Evolutionary conservation across 345 rosid species (phyloP).

Genomic region (Euclidium syriacum): DNA sequence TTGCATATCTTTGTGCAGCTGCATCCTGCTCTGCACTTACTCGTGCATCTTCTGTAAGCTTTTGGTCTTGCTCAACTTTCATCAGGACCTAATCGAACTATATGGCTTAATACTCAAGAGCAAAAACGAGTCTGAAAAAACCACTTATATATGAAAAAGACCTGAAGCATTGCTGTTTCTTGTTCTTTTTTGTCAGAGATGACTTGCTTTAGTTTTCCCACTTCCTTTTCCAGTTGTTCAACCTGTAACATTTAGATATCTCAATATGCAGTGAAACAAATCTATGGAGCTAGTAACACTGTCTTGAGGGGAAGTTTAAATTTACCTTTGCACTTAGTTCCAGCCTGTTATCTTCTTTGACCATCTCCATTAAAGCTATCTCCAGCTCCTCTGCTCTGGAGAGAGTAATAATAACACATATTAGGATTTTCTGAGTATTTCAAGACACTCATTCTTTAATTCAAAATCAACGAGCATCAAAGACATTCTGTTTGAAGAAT

Average conservation of each 20-base stretch:
- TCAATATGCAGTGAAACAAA: not conserved
- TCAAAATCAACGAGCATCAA: not conserved
- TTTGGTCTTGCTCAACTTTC: conserved; percentile 87
- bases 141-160: conserved; percentile 14
- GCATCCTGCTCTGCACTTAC: conserved; percentile 72
- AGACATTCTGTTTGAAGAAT: not conserved
- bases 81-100: conserved; percentile 50
- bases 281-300: not conserved
- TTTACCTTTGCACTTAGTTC: conserved; percentile 74
- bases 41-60: conserved; percentile 87
- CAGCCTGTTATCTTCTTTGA: conserved; percentile 77
- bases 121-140: not conserved
- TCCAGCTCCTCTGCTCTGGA: conserved; percentile 94
- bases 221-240: conserved; percentile 72
- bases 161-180: conserved; percentile 87
- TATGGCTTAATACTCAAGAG: not conserved
- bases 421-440: not conserved
- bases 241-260: conserved; percentile 36
- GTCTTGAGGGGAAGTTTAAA: not conserved
- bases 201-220: conserved; percentile 44
- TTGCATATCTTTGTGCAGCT: conserved; percentile 59
- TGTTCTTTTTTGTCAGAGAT: conserved; percentile 83
- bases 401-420: conserved; percentile 19
- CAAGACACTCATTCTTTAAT: not conserved
- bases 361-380: conserved; percentile 90